Evolutionary conservation across 352 stramenopile genomes (phyloP).

Genomic region (Phytophthora litchii): DNA sequence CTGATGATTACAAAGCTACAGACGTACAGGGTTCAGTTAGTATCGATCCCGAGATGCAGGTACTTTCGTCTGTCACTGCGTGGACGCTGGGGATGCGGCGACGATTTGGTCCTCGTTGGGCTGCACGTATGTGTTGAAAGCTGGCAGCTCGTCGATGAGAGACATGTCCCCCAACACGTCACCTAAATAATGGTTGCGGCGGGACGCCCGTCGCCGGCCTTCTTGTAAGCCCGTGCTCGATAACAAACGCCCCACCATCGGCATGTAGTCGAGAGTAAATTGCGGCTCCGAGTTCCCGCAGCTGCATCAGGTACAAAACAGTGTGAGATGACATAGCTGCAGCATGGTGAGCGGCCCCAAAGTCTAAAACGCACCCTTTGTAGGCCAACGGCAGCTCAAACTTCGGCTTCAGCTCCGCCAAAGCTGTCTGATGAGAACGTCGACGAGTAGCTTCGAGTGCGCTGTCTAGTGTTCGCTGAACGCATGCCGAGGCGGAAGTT

Average conservation of each 20-base stretch:
- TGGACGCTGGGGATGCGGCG: conserved; percentile 46
- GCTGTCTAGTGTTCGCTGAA: conserved; percentile 41
- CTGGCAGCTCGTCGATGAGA: conserved; percentile 63
- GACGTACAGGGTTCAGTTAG: background rate
- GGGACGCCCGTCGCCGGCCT: conserved; percentile 62
- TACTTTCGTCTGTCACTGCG: conserved; percentile 25
- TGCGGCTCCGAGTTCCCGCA: conserved; percentile 39
- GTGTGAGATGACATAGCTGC: conserved; percentile 16
- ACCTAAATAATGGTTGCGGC: conserved; percentile 79
- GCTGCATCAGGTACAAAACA: conserved; percentile 24
- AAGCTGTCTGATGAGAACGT: conserved; percentile 23
- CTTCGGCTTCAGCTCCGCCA: conserved; percentile 54
- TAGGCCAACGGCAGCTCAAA: conserved; percentile 49
- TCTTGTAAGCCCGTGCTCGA: conserved; percentile 57
- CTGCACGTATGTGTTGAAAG: conserved; percentile 49
- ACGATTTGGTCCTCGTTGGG: conserved; percentile 59
- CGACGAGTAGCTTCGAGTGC: conserved; percentile 30
- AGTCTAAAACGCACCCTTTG: conserved; percentile 41
- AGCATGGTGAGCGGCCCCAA: background rate
- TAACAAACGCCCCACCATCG: conserved; percentile 64
- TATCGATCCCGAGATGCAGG: conserved; percentile 3
- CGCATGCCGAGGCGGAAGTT: conserved; percentile 30
- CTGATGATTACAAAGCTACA: conserved; percentile 40
- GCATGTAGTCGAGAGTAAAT: conserved; percentile 75
- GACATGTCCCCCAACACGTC: conserved; percentile 76